Conservation (phyloP, 805 yeast species). For the Kluyveromyces siamensis region DNA sequence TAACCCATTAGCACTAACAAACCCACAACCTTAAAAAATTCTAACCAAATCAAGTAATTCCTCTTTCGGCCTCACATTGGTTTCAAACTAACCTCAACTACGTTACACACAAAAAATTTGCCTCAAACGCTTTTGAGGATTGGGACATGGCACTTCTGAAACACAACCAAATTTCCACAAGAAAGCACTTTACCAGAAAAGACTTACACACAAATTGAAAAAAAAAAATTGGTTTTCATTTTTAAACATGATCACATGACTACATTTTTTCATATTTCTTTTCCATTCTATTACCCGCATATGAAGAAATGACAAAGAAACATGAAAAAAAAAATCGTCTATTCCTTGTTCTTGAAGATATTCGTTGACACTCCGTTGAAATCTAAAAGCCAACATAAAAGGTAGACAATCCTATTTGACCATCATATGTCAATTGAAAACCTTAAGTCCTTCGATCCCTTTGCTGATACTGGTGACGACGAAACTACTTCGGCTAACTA, state of each 20-base stretch:
- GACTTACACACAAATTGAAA: neutral
- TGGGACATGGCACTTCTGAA: neutral
- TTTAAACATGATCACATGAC: too few species aligned
- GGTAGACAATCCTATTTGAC: neutral
- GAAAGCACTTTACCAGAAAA: neutral
- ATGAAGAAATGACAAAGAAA: neutral
- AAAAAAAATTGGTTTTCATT: too few species aligned
- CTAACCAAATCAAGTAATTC: too few species aligned
- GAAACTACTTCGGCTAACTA: constrained; percentile 93
- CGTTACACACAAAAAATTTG: neutral
- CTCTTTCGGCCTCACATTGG: neutral
- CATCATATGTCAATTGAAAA: constrained; percentile 67
- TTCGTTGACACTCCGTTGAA: neutral
- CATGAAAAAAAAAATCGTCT: neutral
- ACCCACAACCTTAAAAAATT: too few species aligned
- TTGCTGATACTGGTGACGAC: constrained; percentile 99
- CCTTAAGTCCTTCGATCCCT: constrained; percentile 85
- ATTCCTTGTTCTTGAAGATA: neutral
- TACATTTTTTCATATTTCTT: too few species aligned
- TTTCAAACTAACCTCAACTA: neutral
- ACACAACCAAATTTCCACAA: neutral
- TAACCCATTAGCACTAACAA: too few species aligned
- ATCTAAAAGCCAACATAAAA: neutral
- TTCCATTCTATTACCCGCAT: neutral
- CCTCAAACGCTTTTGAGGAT: neutral